A percentile compares a stretch with the other conserved stretches of the same genome.
These are phyloP conservation scores for Acacia crassicarpa DNA, from an alignment of 306 rosid species.

Conservation along the genomic window DNA sequence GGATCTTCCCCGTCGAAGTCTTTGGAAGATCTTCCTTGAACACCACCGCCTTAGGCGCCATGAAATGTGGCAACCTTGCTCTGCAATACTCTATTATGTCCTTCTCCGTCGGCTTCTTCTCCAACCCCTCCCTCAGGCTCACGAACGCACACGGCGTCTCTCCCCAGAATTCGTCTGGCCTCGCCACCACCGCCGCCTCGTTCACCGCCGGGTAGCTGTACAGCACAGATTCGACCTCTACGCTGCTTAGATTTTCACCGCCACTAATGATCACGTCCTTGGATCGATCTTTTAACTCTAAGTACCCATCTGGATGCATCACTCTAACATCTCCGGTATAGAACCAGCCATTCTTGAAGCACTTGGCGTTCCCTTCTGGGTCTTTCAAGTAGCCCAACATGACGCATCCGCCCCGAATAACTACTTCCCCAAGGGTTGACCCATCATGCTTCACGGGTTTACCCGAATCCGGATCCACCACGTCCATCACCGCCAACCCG, in stretches of 20 bases:
- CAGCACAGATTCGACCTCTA: neutral
- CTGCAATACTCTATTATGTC: neutral
- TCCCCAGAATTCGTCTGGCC: neutral
- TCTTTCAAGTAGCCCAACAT: conserved; percentile 77
- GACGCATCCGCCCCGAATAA: conserved; percentile 45
- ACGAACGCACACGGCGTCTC: neutral
- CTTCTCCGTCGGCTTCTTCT: neutral
- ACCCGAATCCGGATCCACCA: conserved; percentile 38
- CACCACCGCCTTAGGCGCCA: conserved; percentile 53
- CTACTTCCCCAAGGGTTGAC: conserved; percentile 49
- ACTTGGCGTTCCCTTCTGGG: conserved; percentile 12
- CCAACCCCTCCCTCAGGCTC: neutral
- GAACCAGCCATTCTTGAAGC: conserved; percentile 47
- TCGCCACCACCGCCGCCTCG: neutral
- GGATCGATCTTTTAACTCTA: neutral
- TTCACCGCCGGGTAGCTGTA: neutral
- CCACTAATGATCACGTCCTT: neutral
- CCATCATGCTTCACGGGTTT: conserved; percentile 57
- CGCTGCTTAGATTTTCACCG: neutral
- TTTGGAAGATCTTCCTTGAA: conserved; percentile 61
- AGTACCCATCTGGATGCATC: neutral
- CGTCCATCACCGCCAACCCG: conserved; percentile 48
- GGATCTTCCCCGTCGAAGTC: conserved; percentile 70
- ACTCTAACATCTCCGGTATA: neutral
- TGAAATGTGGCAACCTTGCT: neutral